Percentiles rank a stretch among this genome's conserved stretches.
Conservation (phyloP, 1,139 yeast genomes). For the Debaryomyces sp. region DNA sequence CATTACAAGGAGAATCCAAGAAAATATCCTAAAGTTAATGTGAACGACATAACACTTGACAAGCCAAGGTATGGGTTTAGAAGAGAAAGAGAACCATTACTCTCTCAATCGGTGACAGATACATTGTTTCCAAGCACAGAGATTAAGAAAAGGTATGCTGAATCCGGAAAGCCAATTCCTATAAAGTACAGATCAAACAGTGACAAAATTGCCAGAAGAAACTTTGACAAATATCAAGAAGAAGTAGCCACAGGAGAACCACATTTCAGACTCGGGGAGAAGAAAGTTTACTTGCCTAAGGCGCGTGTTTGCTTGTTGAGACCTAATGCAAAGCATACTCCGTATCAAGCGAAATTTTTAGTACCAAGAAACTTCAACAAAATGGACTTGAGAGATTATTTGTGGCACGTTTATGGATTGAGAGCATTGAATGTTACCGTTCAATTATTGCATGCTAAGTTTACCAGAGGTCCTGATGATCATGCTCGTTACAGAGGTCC, state of each 20-base stretch:
- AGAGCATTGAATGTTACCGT: constrained; percentile 87
- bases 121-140: constrained; percentile 45
- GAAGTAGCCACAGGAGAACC: constrained; percentile 68
- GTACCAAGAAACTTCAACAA: constrained; percentile 92
- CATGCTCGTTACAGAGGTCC: constrained; percentile 77
- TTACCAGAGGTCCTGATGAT: constrained; percentile 59
- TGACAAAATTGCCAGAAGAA: constrained; percentile 42
- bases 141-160: constrained; percentile 36
- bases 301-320: constrained; percentile 78
- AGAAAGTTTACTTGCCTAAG: constrained; percentile 75
- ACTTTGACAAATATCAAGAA: constrained; percentile 48
- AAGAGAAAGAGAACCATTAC: constrained; percentile 40
- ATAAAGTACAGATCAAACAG: constrained; percentile 39
- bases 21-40: constrained; percentile 45
- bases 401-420: constrained; percentile 84
- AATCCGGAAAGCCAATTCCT: constrained; percentile 48
- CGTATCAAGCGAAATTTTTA: constrained; percentile 91
- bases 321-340: constrained; percentile 93
- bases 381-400: constrained; percentile 86
- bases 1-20: constrained; percentile 37
- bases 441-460: constrained; percentile 77
- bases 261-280: constrained; percentile 80
- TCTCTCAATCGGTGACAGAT: constrained; percentile 44
- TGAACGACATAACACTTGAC: constrained; percentile 41
- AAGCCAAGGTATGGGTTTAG: constrained; percentile 45